Evolutionary conservation across 83 land plant species (phyloP), one percentile per base, ranked within the genome.

Genomic region (Diphasiastrum complanatum): DNA sequence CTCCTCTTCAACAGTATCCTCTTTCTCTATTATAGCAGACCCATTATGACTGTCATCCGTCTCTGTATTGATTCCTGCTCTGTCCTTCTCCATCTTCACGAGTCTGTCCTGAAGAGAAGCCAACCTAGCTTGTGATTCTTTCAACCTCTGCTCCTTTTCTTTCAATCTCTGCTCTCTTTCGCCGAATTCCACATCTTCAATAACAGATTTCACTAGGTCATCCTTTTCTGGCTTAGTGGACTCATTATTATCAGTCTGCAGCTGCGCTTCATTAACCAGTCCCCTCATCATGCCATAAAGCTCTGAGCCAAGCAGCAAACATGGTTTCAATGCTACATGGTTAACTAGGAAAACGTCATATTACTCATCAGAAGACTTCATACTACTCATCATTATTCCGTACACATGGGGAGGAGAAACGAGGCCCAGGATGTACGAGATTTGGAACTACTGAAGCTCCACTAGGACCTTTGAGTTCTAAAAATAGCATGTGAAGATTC

Each of bases 91-190:
- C 73, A 83, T 83, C 2, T 66, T 43, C 18, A 81, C 75, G 49
- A 93, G 84, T 40, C 88, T 82, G 61, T 79, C 75, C 50, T 92
- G 98, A 59, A 88, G 82, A 27, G 86, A 83, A 0, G 95, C 95
- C 20, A 88, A 79, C 68, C 98, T 70, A 1, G 81, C 67, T 45
- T 87, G 85, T 51, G 96, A 83, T 51, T 83, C 92, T 16, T 74
- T 81, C 37, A 46, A 19, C 51, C 69, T 31, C 53, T 51, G 36
- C 5, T 69, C 72, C 24, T 19, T 54, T 14, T 80, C 47, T n/a
- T n/a, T n/a, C n/a, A n/a, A n/a, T n/a, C n/a, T n/a, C n/a, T n/a
- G n/a, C n/a, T n/a, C n/a, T n/a, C n/a, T n/a, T 30, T 55, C 59
- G 14, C 11, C 35, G 6, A 10, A 6, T 30, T 11, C 1, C 14